Percentiles rank a stretch among this genome's conserved stretches.
These are phyloP conservation scores for Gaertneriomyces sp. DNA, from an alignment of 192 early-diverging fungal species.

Conservation along the genomic window DNA sequence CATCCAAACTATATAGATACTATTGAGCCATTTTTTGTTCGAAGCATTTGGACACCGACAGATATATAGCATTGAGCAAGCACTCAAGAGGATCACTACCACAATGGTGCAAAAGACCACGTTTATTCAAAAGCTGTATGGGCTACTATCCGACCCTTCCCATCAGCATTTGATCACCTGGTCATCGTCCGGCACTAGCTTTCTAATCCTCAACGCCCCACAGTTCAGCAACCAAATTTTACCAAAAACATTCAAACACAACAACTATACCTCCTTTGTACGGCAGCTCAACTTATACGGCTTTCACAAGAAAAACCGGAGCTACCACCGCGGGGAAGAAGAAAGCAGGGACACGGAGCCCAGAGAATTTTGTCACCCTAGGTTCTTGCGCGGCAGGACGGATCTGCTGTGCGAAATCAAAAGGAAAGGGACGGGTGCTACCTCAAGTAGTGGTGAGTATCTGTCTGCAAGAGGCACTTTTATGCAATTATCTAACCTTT, in stretches of 20 bases:
- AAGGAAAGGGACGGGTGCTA: conserved; percentile 24
- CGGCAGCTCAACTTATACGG: conserved; percentile 93
- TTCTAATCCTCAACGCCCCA: conserved; percentile 31
- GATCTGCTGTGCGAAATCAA: conserved; percentile 29
- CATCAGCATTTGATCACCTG: conserved; percentile 29
- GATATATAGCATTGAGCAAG: no score
- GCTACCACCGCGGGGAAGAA: conserved; percentile 33
- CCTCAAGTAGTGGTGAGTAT: background rate
- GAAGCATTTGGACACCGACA: no score
- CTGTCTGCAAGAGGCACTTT: background rate
- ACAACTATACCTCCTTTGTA: conserved; percentile 86
- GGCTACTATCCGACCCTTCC: background rate
- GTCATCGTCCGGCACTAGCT: conserved; percentile 22
- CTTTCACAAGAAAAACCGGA: conserved; percentile 76
- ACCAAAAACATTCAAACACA: conserved; percentile 87
- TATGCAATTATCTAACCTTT: background rate
- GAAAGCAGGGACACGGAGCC: conserved; percentile 25
- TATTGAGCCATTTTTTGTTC: no score
- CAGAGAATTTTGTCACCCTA: conserved; percentile 39
- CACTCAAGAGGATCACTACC: no score
- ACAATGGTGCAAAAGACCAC: conserved; percentile 33
- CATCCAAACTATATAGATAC: no score
- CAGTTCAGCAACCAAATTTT: conserved; percentile 81
- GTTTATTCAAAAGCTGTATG: conserved; percentile 38
- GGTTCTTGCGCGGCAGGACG: conserved; percentile 28